Conservation (phyloP, 2,329 filamentous ascomycete species). For the Penicillium sp. region DNA sequence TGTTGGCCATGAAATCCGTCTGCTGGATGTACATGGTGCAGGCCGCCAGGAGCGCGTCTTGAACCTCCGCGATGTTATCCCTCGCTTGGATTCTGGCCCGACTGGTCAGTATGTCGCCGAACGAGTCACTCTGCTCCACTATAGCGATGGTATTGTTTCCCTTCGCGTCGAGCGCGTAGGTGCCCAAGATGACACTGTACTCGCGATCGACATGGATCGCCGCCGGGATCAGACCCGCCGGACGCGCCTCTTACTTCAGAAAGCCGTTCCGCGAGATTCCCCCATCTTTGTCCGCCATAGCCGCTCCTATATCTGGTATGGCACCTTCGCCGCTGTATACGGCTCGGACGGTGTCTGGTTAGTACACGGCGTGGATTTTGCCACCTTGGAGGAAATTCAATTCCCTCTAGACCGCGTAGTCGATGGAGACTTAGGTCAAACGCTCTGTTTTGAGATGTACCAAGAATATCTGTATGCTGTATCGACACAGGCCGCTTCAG, state of each 20-base stretch:
- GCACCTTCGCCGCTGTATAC: slow-evolving; percentile 56
- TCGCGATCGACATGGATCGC: slow-evolving; percentile 47
- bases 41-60: slow-evolving; percentile 53
- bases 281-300: slow-evolving; percentile 67
- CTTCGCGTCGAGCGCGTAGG: slow-evolving; percentile 51
- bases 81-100: slow-evolving; percentile 30
- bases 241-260: slow-evolving; percentile 41
- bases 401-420: slow-evolving; percentile 13
- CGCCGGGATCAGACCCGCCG: slow-evolving; percentile 18
- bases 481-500: slow-evolving; percentile 60
- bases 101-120: slow-evolving; percentile 30
- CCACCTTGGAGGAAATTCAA: slow-evolving; percentile 36
- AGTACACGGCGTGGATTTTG: slow-evolving; percentile 52
- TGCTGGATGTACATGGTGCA: slow-evolving; percentile 55
- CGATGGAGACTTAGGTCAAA: slow-evolving; percentile 56
- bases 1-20: slow-evolving; percentile 49
- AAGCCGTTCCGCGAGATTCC: slow-evolving; percentile 44
- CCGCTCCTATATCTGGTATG: slow-evolving; percentile 58
- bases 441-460: slow-evolving; percentile 68
- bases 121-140: slow-evolving; percentile 55
- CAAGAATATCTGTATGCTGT: slow-evolving; percentile 64
- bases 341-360: slow-evolving; percentile 59
- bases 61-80: slow-evolving; percentile 47
- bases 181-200: slow-evolving; percentile 48
- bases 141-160: slow-evolving; percentile 54